Evolutionary conservation across 371 early-diverging fungal genomes (phyloP).

Genomic region (Syncephalastrum racemosum): DNA sequence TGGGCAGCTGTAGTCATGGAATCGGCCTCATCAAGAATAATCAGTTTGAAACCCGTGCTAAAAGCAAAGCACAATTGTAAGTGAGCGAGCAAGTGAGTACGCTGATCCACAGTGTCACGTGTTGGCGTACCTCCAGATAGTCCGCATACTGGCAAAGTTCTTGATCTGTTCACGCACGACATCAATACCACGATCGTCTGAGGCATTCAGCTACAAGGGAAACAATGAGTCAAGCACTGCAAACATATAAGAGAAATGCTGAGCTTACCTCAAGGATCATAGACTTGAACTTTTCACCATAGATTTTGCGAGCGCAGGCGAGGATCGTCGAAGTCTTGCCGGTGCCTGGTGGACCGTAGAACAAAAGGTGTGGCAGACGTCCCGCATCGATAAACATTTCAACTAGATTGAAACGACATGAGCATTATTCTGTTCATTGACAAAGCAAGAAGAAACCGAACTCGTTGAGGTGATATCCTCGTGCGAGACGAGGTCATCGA

Average conservation of each 20-base stretch:
- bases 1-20: slow-evolving; percentile 98
- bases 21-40: slow-evolving; percentile 99
- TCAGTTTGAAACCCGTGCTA: slow-evolving; percentile 86
- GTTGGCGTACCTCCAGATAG: slow-evolving; percentile 64
- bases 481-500: slow-evolving; percentile 92
- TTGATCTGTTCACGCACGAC: slow-evolving; percentile 99
- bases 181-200: slow-evolving; percentile 99
- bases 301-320: slow-evolving; percentile 87
- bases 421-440: background rate
- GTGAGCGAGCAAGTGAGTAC: background rate
- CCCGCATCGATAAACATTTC: slow-evolving; percentile 85
- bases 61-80: background rate
- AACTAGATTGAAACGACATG: slow-evolving; percentile 43
- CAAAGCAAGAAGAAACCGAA: slow-evolving; percentile 17
- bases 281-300: slow-evolving; percentile 73
- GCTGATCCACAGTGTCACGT: background rate
- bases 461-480: slow-evolving; percentile 87
- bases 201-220: slow-evolving; percentile 87
- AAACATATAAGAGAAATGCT: background rate
- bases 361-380: slow-evolving; percentile 96
- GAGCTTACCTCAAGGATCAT: slow-evolving; percentile 84
- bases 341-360: slow-evolving; percentile 99
- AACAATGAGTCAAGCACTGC: background rate
- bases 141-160: slow-evolving; percentile 94
- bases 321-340: slow-evolving; percentile 98